These are phyloP conservation scores for Tuber borchii DNA, from an alignment of 495 filamentous ascomycete species.

Conservation along the genomic window DNA sequence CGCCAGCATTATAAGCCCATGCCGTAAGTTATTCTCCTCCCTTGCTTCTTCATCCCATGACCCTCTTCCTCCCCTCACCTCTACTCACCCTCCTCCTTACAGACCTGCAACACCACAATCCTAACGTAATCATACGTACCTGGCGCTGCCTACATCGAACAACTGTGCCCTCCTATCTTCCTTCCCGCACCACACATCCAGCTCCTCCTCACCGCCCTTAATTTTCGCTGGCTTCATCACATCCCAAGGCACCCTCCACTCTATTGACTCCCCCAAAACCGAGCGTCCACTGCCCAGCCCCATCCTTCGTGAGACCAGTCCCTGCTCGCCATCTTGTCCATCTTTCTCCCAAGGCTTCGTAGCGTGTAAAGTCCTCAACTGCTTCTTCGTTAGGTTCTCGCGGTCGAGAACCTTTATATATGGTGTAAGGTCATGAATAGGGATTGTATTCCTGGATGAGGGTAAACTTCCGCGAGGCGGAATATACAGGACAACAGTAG, in stretches of 20 bases:
- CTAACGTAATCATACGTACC: conserved; percentile 16
- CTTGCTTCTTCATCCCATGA: conserved; percentile 6
- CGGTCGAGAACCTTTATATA: conserved; percentile 24
- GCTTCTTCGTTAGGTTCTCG: conserved; percentile 13
- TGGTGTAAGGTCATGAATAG: conserved; percentile 26
- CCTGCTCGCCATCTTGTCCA: neutral
- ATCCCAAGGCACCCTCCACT: conserved; percentile 31
- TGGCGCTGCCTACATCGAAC: conserved; percentile 19
- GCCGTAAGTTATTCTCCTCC: neutral
- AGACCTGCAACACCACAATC: conserved; percentile 9
- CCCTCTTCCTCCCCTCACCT: conserved; percentile 25
- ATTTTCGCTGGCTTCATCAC: conserved; percentile 24
- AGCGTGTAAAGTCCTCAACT: conserved; percentile 15
- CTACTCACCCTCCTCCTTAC: conserved; percentile 12
- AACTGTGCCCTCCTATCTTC: conserved; percentile 25
- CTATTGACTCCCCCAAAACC: conserved; percentile 1
- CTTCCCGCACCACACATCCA: conserved; percentile 30
- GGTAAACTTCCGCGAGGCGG: conserved; percentile 21
- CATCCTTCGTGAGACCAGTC: neutral
- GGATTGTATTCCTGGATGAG: conserved; percentile 1
- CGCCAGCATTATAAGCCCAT: conserved; percentile 4
- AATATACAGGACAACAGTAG: conserved; percentile 27
- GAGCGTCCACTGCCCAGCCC: neutral
- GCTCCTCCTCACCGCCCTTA: neutral
- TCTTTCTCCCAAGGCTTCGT: conserved; percentile 4